Conservation (phyloP, 2,329 filamentous ascomycete genomes). For the Alternaria sp. region DNA sequence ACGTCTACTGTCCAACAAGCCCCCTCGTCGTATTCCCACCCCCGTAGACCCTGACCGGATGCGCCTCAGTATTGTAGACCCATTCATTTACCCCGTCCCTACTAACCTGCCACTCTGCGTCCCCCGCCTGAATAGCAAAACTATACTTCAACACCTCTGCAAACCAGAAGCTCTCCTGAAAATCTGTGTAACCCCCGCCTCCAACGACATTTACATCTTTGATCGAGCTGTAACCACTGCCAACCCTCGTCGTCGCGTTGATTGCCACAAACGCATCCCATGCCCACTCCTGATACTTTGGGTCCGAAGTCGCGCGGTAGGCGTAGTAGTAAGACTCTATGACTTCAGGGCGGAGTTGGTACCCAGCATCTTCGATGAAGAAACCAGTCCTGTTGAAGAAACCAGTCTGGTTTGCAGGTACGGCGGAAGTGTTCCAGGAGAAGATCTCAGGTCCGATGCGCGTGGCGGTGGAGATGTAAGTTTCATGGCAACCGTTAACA, state of each 20-base stretch:
- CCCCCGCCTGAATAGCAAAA: constrained; percentile 72
- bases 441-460: constrained; percentile 77
- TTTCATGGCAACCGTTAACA: constrained; percentile 75
- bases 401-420: constrained; percentile 51
- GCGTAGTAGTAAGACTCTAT: constrained; percentile 89
- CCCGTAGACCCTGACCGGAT: constrained; percentile 61
- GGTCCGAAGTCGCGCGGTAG: constrained; percentile 78
- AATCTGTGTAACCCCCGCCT: constrained; percentile 71
- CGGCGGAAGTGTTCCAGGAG: constrained; percentile 44
- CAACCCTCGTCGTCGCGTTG: constrained; percentile 67
- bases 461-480: constrained; percentile 73
- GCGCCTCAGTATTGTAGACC: constrained; percentile 72
- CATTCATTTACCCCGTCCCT: constrained; percentile 61
- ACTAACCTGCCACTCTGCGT: constrained; percentile 67
- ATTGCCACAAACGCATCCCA: constrained; percentile 80
- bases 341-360: constrained; percentile 80
- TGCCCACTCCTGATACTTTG: constrained; percentile 82
- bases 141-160: constrained; percentile 88
- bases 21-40: not conserved
- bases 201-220: constrained; percentile 68
- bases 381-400: constrained; percentile 76
- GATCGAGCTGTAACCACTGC: constrained; percentile 73
- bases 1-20: not conserved
- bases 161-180: constrained; percentile 88
- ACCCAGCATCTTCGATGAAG: constrained; percentile 69